Evolutionary conservation across 768 basidiomycete species (phyloP).

Genomic region (Mycena olivaceomarginata): DNA sequence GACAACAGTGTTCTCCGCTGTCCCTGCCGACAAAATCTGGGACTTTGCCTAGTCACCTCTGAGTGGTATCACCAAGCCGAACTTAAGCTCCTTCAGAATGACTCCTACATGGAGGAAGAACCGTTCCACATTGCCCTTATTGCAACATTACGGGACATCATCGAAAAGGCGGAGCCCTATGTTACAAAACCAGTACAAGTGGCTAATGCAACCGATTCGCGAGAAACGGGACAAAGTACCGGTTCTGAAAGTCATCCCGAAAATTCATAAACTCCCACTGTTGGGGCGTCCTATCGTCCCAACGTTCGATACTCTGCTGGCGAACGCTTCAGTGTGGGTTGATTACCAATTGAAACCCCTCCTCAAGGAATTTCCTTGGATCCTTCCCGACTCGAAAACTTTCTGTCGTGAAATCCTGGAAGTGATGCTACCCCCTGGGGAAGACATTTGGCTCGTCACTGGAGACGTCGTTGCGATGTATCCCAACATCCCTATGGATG

Average conservation of each 20-base stretch:
- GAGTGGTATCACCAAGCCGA: not conserved
- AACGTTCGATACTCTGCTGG: not conserved
- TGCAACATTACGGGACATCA: not conserved
- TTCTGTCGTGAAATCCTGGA: conserved; percentile 1
- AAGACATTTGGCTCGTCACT: not conserved
- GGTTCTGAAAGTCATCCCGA: not conserved
- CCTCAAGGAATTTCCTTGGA: conserved; percentile 5
- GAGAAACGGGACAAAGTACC: too few species aligned
- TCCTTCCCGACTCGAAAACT: conserved; percentile 4
- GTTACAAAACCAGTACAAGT: conserved; percentile 1
- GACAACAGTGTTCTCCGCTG: not conserved
- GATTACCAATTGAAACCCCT: conserved; percentile 7
- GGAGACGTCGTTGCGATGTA: conserved; percentile 7
- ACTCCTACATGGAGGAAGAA: too few species aligned
- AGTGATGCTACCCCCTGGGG: not conserved
- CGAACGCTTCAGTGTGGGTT: not conserved
- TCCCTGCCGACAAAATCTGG: not conserved
- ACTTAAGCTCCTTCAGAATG: not conserved
- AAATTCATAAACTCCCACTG: conserved; percentile 3
- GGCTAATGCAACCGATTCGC: not conserved
- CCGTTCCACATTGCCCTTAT: not conserved
- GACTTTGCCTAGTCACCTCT: not conserved
- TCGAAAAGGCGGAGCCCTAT: not conserved
- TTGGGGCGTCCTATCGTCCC: not conserved
- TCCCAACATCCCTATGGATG: conserved; percentile 9